Percentiles rank a stretch among this genome's conserved stretches.
These are phyloP conservation scores for Tuber microsphaerosporum DNA, from an alignment of 495 filamentous ascomycete genomes.

Conservation along the genomic window DNA sequence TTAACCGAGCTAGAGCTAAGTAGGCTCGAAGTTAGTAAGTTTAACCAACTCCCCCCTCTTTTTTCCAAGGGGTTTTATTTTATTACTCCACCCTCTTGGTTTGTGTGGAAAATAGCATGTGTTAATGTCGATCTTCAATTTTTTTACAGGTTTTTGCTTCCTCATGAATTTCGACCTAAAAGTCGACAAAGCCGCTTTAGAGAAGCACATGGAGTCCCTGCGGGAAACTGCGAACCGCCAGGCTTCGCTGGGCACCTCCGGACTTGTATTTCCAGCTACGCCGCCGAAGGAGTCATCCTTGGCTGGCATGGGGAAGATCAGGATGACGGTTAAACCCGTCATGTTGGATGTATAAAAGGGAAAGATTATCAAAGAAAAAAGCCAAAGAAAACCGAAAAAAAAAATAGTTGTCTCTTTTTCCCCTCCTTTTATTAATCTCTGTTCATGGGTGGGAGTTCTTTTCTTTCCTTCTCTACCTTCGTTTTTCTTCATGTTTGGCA, in stretches of 20 bases:
- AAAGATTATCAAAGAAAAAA: constrained; percentile 14
- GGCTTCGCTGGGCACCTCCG: constrained; percentile 36
- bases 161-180: constrained; percentile 72
- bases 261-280: constrained; percentile 42
- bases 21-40: constrained; percentile 68
- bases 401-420: constrained; percentile 39
- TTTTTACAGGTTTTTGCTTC: constrained; percentile 60
- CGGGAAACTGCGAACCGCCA: constrained; percentile 41
- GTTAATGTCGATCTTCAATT: constrained; percentile 10
- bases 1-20: constrained; percentile 72
- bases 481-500: constrained; percentile 33
- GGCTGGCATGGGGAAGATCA: constrained; percentile 41
- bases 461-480: constrained; percentile 20
- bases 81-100: constrained; percentile 44
- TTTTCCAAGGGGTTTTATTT: constrained; percentile 59
- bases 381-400: constrained; percentile 27
- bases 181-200: constrained; percentile 58
- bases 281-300: constrained; percentile 33
- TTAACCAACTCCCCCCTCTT: constrained; percentile 23
- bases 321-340: constrained; percentile 33
- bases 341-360: constrained; percentile 45
- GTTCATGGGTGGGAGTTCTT: constrained; percentile 29
- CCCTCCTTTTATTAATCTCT: constrained; percentile 28
- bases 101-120: neutral
- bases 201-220: constrained; percentile 50